Evolutionary conservation across 768 basidiomycete species (phyloP).

Genomic region (Auriscalpium microsporum): DNA sequence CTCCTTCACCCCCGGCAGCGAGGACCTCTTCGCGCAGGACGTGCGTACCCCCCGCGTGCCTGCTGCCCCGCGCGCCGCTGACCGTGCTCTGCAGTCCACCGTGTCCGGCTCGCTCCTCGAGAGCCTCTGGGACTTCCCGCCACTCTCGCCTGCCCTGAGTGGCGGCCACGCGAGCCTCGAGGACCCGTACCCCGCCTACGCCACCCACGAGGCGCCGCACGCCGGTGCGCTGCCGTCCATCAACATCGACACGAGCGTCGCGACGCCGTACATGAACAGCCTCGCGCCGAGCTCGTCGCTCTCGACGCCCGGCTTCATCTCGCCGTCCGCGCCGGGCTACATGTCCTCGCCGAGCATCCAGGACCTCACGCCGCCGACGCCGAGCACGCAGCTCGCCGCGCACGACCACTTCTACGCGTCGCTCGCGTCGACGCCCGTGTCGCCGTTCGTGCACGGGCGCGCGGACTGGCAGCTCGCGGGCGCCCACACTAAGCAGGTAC

Average conservation of each 20-base stretch:
- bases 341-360: constrained; percentile 7
- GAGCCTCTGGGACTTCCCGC: background rate
- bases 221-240: constrained; percentile 2
- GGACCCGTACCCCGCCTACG: background rate
- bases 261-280: background rate
- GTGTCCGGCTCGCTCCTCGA: background rate
- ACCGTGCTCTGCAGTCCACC: background rate
- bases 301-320: constrained; percentile 10
- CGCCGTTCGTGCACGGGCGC: background rate
- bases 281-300: constrained; percentile 4
- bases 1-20: background rate
- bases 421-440: constrained; percentile 4
- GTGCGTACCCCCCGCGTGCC: background rate
- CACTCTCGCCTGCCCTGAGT: background rate
- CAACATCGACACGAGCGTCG: constrained; percentile 4
- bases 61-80: too few species aligned
- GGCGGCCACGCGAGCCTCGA: background rate
- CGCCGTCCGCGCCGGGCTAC: constrained; percentile 8
- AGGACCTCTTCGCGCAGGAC: background rate
- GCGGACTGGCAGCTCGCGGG: background rate
- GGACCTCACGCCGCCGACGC: constrained; percentile 8
- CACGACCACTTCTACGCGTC: background rate
- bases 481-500: background rate
- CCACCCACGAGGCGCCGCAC: background rate
- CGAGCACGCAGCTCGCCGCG: background rate